These are phyloP conservation scores for Prototheca wickerhamii DNA, from an alignment of 163 green algal species.

Conservation along the genomic window DNA sequence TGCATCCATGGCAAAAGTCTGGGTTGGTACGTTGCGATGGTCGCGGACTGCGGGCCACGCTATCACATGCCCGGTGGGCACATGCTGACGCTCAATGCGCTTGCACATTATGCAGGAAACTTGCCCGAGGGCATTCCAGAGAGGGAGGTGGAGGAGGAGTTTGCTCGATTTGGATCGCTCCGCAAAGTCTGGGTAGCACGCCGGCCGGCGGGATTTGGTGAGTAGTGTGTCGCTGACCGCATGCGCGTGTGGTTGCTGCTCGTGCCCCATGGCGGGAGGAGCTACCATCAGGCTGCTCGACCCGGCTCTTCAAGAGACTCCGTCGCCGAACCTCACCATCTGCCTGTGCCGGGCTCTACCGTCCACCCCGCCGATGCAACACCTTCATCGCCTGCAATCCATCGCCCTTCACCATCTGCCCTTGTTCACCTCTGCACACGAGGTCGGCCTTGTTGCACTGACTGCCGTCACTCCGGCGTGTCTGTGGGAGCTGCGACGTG, in stretches of 20 bases:
- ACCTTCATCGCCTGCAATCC: neutral
- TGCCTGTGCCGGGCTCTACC: too few species aligned
- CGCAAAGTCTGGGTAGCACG: slow-evolving; percentile 14
- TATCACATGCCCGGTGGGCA: neutral
- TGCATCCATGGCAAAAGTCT: slow-evolving; percentile 12
- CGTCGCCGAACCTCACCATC: too few species aligned
- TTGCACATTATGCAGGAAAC: slow-evolving; percentile 6
- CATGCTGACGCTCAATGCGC: neutral
- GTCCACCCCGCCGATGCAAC: too few species aligned
- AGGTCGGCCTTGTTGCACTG: too few species aligned
- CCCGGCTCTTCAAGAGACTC: too few species aligned
- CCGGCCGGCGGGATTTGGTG: slow-evolving; percentile 56
- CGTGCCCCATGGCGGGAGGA: neutral
- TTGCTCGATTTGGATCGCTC: slow-evolving; percentile 12
- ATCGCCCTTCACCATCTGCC: too few species aligned
- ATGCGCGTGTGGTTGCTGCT: neutral
- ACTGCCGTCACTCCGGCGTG: too few species aligned
- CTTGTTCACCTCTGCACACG: too few species aligned
- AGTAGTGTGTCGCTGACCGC: neutral
- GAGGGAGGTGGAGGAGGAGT: slow-evolving; percentile 14
- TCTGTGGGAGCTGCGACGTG: too few species aligned
- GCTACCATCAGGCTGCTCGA: neutral
- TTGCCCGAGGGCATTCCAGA: slow-evolving; percentile 10
- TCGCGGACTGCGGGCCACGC: too few species aligned
- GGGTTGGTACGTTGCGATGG: slow-evolving; percentile 3